Conservation (phyloP, 2,329 filamentous ascomycete species). For the Pseudogymnoascus sp. region DNA sequence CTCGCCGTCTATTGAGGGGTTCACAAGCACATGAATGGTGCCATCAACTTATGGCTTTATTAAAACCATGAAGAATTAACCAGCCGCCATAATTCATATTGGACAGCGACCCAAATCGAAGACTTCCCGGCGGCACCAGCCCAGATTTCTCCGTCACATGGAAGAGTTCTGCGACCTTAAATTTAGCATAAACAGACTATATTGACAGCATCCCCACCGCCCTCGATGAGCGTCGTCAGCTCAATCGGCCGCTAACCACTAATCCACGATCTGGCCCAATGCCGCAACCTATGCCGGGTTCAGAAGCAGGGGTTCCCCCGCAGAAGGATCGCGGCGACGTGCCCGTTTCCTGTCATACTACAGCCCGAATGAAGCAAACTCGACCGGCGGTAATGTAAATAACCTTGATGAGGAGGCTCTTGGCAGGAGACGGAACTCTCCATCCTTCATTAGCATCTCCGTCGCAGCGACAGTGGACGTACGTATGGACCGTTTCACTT, state of each 20-base stretch:
- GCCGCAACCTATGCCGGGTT: neutral
- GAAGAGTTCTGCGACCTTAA: neutral
- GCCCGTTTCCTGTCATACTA: neutral
- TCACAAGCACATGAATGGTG: neutral
- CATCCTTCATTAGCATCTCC: neutral
- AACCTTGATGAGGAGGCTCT: neutral
- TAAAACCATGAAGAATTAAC: neutral
- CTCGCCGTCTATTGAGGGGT: neutral
- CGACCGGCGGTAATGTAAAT: neutral
- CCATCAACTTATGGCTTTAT: neutral
- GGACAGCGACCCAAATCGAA: neutral
- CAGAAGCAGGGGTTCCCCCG: neutral
- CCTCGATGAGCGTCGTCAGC: neutral
- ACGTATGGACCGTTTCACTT: neutral
- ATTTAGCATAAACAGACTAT: slow-evolving; percentile 1
- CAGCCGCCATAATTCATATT: neutral
- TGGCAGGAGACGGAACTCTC: neutral
- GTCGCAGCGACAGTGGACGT: neutral
- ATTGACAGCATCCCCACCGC: neutral
- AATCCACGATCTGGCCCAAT: neutral
- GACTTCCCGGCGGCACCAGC: neutral
- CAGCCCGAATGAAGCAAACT: neutral
- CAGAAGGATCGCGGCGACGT: neutral
- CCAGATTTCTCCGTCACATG: neutral
- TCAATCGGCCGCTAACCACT: slow-evolving; percentile 1